Conservation (phyloP, 2,329 filamentous ascomycete genomes). For the Phyllosticta paracitricarpa region DNA sequence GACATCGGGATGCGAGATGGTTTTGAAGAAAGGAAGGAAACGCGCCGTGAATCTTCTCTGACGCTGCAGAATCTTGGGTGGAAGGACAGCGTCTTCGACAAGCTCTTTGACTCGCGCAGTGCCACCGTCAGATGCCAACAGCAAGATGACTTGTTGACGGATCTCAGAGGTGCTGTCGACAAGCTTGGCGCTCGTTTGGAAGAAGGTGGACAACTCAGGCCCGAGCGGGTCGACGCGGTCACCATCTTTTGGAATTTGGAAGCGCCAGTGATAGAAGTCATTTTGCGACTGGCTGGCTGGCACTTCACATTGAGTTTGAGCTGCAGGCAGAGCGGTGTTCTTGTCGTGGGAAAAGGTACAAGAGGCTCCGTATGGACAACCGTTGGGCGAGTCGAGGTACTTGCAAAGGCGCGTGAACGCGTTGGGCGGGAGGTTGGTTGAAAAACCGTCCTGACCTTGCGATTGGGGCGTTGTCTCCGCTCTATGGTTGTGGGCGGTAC, state of each 20-base stretch:
- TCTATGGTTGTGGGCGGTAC: too few relatives aligned
- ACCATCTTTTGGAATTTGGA: neutral
- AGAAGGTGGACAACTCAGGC: neutral
- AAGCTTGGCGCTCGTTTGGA: neutral
- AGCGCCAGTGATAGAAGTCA: slow-evolving; percentile 1
- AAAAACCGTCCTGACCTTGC: too few relatives aligned
- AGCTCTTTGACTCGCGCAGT: slow-evolving; percentile 13
- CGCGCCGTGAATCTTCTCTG: neutral
- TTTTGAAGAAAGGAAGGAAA: slow-evolving; percentile 15
- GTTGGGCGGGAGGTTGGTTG: too few relatives aligned
- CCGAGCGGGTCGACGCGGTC: neutral
- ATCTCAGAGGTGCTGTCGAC: neutral
- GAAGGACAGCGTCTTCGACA: slow-evolving; percentile 1
- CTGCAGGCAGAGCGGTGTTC: too few relatives aligned
- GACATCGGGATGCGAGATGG: slow-evolving; percentile 25
- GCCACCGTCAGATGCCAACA: slow-evolving; percentile 15
- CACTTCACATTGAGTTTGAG: too few relatives aligned
- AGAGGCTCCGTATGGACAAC: too few relatives aligned
- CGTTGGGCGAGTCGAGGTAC: too few relatives aligned
- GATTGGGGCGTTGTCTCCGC: too few relatives aligned
- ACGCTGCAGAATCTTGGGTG: neutral
- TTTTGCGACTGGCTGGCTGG: too few relatives aligned
- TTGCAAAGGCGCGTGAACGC: too few relatives aligned
- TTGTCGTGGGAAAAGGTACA: too few relatives aligned
- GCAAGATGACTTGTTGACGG: slow-evolving; percentile 14